phyloP scores from a whole-genome alignment of 2,329 filamentous ascomycete genomes.

The Colletotrichum abscissum region DNA sequence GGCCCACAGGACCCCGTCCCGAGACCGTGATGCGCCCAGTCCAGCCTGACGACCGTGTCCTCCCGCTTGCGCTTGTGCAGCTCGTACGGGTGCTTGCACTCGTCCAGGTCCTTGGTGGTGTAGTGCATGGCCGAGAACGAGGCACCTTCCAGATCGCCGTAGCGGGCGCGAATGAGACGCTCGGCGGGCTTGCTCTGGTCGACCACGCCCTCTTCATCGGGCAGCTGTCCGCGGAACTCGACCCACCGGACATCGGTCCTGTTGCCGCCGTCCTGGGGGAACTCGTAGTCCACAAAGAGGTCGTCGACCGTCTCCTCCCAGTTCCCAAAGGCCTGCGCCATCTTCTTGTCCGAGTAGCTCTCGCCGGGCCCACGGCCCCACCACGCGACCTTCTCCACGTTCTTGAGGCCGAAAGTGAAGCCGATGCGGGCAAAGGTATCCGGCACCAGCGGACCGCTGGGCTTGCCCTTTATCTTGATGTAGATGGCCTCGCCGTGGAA shows the following conservation, averaged over 20 bases:
- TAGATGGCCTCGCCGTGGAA: constrained; percentile 61
- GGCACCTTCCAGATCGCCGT: constrained; percentile 57
- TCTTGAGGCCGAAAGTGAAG: constrained; percentile 59
- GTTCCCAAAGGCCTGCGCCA: constrained; percentile 67
- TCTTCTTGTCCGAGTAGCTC: constrained; percentile 74
- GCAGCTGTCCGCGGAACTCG: constrained; percentile 49
- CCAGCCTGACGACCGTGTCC: constrained; percentile 67
- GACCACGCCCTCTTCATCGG: constrained; percentile 38
- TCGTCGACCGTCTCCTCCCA: constrained; percentile 60
- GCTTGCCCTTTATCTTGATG: constrained; percentile 61
- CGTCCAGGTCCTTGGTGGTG: constrained; percentile 62
- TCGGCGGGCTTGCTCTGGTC: not conserved
- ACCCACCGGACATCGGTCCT: constrained; percentile 73
- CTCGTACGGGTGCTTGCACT: constrained; percentile 70
- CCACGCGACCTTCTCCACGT: constrained; percentile 62
- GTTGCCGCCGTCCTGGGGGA: constrained; percentile 76
- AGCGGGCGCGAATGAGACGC: constrained; percentile 55
- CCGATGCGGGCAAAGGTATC: constrained; percentile 73
- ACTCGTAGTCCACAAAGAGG: constrained; percentile 72
- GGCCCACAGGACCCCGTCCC: constrained; percentile 73
- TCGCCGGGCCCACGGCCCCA: constrained; percentile 76
- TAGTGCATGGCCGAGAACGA: constrained; percentile 70
- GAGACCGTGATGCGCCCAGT: constrained; percentile 71
- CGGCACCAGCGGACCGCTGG: constrained; percentile 61
- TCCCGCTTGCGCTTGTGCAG: constrained; percentile 59